A percentile compares a stretch with the other conserved stretches of the same genome.
Conservation (phyloP, 1,284 basidiomycete species). For the Cutaneotrichosporon mucoides region DNA sequence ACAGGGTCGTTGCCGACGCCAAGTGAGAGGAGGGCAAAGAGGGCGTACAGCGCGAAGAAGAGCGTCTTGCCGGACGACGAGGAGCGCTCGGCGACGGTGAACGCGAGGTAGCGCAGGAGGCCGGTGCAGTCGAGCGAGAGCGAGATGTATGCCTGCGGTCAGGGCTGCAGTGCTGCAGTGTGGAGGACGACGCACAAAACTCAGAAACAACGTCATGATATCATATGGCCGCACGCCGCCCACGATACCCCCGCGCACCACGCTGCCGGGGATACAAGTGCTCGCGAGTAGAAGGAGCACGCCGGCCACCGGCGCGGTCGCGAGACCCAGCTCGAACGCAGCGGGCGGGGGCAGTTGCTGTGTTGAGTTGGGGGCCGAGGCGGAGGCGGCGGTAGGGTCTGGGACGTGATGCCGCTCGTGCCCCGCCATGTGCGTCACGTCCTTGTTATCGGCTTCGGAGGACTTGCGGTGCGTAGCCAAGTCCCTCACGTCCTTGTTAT, state of each 20-base stretch:
- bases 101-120: conserved; percentile 77
- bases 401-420: no score
- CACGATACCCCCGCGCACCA: conserved; percentile 63
- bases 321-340: conserved; percentile 59
- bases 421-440: no score
- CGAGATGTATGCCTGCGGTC: conserved; percentile 77
- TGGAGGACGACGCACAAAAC: conserved; percentile 54
- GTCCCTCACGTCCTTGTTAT: no score
- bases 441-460: no score
- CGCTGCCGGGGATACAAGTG: conserved; percentile 63
- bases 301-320: conserved; percentile 71
- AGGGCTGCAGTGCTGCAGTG: neutral
- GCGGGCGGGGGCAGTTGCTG: neutral
- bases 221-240: conserved; percentile 81
- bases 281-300: conserved; percentile 74
- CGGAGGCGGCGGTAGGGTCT: no score
- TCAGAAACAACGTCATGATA: conserved; percentile 87
- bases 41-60: conserved; percentile 71
- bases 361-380: no score
- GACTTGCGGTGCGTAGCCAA: no score
- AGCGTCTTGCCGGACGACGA: conserved; percentile 62
- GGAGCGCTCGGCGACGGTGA: conserved; percentile 75
- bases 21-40: conserved; percentile 73
- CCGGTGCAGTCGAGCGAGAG: conserved; percentile 85
- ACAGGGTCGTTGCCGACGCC: conserved; percentile 87